Evolutionary conservation across 352 stramenopile species (phyloP).

Genomic region (Blastocystis sp.): DNA sequence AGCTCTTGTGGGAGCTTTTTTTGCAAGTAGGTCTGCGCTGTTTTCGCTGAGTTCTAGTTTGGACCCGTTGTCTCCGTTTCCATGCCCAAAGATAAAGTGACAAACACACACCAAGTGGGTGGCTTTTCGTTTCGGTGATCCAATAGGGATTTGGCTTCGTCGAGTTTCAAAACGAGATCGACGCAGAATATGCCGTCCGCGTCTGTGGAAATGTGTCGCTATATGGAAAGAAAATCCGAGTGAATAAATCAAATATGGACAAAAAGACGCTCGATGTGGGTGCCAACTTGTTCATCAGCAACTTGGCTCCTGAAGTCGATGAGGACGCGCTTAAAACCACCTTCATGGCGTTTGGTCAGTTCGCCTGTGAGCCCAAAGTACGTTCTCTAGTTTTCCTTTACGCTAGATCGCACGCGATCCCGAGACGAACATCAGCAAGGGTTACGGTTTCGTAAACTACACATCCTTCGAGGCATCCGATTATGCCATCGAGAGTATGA

Average conservation of each 20-base stretch:
- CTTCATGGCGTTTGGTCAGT: constrained; percentile 90
- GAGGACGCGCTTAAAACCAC: constrained; percentile 98
- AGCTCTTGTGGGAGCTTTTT: constrained; percentile 88
- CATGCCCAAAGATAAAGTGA: constrained; percentile 96
- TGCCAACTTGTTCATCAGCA: constrained; percentile 94
- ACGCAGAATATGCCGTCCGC: constrained; percentile 93
- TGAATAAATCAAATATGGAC: constrained; percentile 88
- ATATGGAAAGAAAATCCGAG: constrained; percentile 83
- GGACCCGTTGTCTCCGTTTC: constrained; percentile 89
- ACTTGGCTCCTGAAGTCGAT: constrained; percentile 87
- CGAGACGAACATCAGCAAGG: constrained; percentile 78
- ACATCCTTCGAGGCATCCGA: constrained; percentile 91
- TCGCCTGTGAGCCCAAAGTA: constrained; percentile 86
- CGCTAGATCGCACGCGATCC: constrained; percentile 61
- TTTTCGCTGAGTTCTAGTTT: constrained; percentile 68
- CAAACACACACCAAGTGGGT: constrained; percentile 68
- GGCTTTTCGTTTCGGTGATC: constrained; percentile 23
- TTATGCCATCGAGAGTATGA: constrained; percentile 96
- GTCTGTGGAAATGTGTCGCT: constrained; percentile 98
- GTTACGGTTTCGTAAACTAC: constrained; percentile 92
- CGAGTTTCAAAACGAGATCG: constrained; percentile 89
- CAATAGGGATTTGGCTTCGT: constrained; percentile 93
- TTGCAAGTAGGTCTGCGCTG: constrained; percentile 62
- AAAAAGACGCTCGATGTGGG: constrained; percentile 89
- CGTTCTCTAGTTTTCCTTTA: background rate